Evolutionary conservation across 805 yeast genomes (phyloP).

Genomic region (Suhomyces sp.): DNA sequence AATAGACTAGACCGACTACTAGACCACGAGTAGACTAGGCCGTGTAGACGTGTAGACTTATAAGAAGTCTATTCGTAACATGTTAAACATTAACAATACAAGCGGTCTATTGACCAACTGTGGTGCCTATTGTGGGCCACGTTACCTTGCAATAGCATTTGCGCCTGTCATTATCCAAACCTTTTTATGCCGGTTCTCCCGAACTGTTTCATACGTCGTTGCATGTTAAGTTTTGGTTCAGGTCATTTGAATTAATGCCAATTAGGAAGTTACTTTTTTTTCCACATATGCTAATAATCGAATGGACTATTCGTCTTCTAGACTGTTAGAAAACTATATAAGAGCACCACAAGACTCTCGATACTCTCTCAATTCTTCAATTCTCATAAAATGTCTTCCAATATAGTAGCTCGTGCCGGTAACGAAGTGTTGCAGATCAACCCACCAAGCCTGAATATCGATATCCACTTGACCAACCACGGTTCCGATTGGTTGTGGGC

Average conservation of each 20-base stretch:
- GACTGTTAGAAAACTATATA: background rate
- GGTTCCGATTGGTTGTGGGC: constrained; percentile 74
- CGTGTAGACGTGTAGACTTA: no score
- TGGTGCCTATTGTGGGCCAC: background rate
- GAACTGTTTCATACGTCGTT: background rate
- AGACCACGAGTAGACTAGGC: no score
- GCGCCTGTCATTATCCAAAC: background rate
- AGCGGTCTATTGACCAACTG: background rate
- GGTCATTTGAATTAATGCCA: background rate
- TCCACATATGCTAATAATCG: background rate
- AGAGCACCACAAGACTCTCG: no score
- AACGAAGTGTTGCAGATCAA: constrained; percentile 44
- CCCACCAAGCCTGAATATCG: constrained; percentile 37
- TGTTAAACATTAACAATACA: background rate
- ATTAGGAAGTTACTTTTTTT: background rate
- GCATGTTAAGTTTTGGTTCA: background rate
- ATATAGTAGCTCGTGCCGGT: background rate
- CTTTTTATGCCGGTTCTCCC: background rate
- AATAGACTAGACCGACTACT: no score
- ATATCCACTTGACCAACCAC: constrained; percentile 50
- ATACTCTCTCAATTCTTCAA: background rate
- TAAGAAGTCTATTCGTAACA: no score
- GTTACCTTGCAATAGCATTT: background rate
- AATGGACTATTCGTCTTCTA: background rate
- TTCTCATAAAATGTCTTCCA: background rate